Evolutionary conservation across 257 asterid species (phyloP), one percentile per base, ranked within the genome.

Genomic region (Salvia splendens): DNA sequence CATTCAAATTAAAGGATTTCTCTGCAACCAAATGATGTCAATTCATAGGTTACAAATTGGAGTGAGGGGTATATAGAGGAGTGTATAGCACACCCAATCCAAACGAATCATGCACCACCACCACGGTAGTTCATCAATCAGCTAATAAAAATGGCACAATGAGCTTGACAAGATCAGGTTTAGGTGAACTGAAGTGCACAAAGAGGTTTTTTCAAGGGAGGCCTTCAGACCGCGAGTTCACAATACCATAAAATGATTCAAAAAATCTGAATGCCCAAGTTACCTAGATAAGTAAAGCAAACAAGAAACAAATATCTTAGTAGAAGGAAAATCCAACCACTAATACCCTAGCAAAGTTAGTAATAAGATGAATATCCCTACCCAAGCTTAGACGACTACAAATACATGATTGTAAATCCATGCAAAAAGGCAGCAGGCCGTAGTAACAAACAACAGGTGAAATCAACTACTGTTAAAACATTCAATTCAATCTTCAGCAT

Each of bases 81-180:
- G 12, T 57, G 3, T 15, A 38, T 24, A 52, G 47, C 67, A 67
- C 9, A 49, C 60, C 74, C 63, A 61, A 63, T 36, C 54, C 56
- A 59, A 8, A 32, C 60, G 53, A 45, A 54, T 53, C 32, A 47
- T 45, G 20, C 16, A 60, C 43, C 65, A 52, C 6, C 16, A 60
- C 43, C 65, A 52, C 6, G 58, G 46, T 16, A 64, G 42, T 32
- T 67, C 16, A 53, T 17, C 15, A 4, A 40, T 24, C 48, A 43
- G 43, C 20, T 3, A 17, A 59, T 7, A 20, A 46, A 33, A 62
- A 41, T 15, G 15, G 51, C 15, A 6, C 33, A 38, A 40, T 67
- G 28, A 72, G 36, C 67, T 20, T 9, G 45, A 38, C 67, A 33
- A 47, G 41, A 56, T 36, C 64, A 54, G 43, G 56, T 8, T 40